Base-by-base conservation (phyloP, 2,329 filamentous ascomycete species). In the Pseudopithomyces chartarum region DNA sequence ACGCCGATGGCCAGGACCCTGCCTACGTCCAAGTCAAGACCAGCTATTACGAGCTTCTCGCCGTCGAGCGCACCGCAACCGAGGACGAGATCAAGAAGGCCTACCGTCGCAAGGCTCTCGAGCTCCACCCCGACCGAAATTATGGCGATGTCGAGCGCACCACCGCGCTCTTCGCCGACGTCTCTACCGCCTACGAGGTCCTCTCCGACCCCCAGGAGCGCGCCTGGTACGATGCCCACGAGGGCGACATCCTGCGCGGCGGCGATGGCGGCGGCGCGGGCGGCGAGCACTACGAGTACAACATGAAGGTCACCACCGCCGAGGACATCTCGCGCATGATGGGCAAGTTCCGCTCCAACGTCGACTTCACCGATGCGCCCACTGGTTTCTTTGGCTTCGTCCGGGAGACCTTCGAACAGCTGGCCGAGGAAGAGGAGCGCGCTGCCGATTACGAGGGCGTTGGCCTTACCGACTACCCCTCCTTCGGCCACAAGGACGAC, bases 201-300 rank as follows among this genome's bases (percentile, higher is more conserved):
- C 85, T 99, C 1, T 96, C 93, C 1, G 95, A 99, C 74, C 88
- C 92, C 11, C 94, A 99, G 73, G 95, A 99, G 75, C 87, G 95
- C 65, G 90, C 93, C 32, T 99, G 95, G 95, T 99, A 99, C 79
- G 94, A 99, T 77, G 92, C 92, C 2, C 95, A 99, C 73, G 89
- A 92, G 58, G 88, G 92, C 65, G 87, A 90, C 49, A 96, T 98
- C 59, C 79, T 98, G 60, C 84, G 85, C 29, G 89, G 88, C 38
- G 82, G 85, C 55, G 85, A 87, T 23, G 69, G 65, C 22, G 76
- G 57, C 23, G 69, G 63, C 19, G 76, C 57, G 63, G 78, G 76
- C 19, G 76, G 78, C 45, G 82, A 81, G 34, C 81, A 85, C 53
- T 87, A 86, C 63, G 87, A 89, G 43, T 79, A 88, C 63, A 88